A percentile compares a stretch with the other conserved stretches of the same genome.
Conservation (phyloP, 1,139 yeast genomes). For the Geotrichum cucujoidarum region DNA sequence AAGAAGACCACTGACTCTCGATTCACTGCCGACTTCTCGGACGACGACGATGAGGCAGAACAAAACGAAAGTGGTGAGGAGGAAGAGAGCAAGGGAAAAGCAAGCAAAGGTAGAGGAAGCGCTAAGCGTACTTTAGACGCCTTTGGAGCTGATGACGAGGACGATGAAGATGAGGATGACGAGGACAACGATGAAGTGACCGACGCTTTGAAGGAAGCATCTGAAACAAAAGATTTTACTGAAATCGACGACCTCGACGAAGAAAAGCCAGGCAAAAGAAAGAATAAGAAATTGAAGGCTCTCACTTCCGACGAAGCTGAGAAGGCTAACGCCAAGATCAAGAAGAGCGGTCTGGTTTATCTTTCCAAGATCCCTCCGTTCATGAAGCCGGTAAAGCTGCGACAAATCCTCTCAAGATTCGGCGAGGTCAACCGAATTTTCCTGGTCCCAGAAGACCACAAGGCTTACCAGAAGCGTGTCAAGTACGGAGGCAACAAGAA, state of each 20-base stretch:
- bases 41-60: conserved; percentile 11
- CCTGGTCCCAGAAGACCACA: conserved; percentile 78
- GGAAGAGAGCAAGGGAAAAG: conserved; percentile 13
- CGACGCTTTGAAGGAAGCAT: conserved; percentile 11
- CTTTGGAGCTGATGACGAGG: conserved; percentile 14
- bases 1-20: conserved; percentile 9
- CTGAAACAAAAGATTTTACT: conserved; percentile 13
- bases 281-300: conserved; percentile 28
- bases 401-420: conserved; percentile 72
- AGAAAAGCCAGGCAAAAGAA: conserved; percentile 5
- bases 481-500: conserved; percentile 94
- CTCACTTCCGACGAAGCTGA: conserved; percentile 33
- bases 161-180: conserved; percentile 15
- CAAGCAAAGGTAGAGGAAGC: not conserved
- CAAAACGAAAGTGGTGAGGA: conserved; percentile 15
- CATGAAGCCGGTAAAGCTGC: conserved; percentile 89
- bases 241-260: conserved; percentile 9
- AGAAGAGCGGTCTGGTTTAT: conserved; percentile 86
- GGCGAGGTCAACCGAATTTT: conserved; percentile 84
- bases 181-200: conserved; percentile 18
- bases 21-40: conserved; percentile 14
- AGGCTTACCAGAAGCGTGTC: conserved; percentile 59
- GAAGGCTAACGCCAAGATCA: conserved; percentile 40
- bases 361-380: conserved; percentile 89
- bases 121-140: conserved; percentile 9